A percentile compares a stretch with the other conserved stretches of the same genome.
phyloP scores from a whole-genome alignment of 768 basidiomycete genomes.

The Auriscalpium microsporum region DNA sequence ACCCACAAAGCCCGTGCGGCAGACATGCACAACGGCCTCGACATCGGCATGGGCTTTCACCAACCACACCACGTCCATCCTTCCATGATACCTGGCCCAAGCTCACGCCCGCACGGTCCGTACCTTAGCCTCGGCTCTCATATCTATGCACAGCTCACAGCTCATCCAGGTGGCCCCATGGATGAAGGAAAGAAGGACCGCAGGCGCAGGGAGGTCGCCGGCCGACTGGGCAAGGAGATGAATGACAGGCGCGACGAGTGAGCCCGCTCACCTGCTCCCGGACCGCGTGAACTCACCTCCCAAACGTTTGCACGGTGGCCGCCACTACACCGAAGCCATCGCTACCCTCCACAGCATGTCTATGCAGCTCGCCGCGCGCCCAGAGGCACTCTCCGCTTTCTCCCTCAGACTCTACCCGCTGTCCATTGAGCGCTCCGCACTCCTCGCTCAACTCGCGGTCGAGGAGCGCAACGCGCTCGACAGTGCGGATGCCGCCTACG shows the following conservation, averaged over 20 bases:
- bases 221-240: conserved; percentile 66
- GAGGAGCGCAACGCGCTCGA: conserved; percentile 67
- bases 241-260: conserved; percentile 71
- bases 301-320: conserved; percentile 31
- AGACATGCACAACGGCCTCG: conserved; percentile 21
- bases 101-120: conserved; percentile 5
- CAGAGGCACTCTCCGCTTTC: conserved; percentile 57
- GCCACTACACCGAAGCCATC: conserved; percentile 57
- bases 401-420: conserved; percentile 65
- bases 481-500: conserved; percentile 59
- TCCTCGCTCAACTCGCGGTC: conserved; percentile 53
- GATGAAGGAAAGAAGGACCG: conserved; percentile 53
- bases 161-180: conserved; percentile 2
- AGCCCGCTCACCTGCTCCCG: conserved; percentile 19
- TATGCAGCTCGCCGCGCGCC: conserved; percentile 57
- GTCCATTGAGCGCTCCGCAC: conserved; percentile 68
- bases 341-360: conserved; percentile 50
- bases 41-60: conserved; percentile 26
- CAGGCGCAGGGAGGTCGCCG: conserved; percentile 60
- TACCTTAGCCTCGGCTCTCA: not conserved
- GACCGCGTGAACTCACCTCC: conserved; percentile 4
- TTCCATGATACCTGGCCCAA: conserved; percentile 27
- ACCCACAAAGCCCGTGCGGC: conserved; percentile 33
- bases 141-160: not conserved
- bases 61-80: conserved; percentile 38